Evolutionary conservation across 257 asterid genomes (phyloP).

Genomic region (Solanum paucissectum): DNA sequence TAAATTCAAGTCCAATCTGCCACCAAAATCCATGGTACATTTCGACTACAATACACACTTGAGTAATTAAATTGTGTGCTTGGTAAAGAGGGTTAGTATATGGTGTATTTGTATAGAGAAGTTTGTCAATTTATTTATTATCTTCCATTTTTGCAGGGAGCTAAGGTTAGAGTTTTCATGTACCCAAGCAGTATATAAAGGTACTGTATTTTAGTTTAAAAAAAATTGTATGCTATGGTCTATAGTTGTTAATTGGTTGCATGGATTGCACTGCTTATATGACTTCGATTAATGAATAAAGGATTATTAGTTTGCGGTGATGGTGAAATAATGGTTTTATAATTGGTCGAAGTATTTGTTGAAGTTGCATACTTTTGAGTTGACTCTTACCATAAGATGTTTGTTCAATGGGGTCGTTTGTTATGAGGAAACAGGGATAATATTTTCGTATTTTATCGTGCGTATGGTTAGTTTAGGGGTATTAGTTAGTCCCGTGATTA

Average conservation of each 20-base stretch:
- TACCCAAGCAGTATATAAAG: constrained; percentile 37
- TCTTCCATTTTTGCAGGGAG: constrained; percentile 17
- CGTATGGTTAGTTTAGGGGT: neutral
- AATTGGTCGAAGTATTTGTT: neutral
- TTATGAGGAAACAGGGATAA: neutral
- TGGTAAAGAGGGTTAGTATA: neutral
- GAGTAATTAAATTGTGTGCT: neutral
- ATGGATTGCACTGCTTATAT: neutral
- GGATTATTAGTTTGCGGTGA: neutral
- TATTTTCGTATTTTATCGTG: neutral
- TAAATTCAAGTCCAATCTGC: constrained; percentile 1
- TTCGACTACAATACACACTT: rapidly evolving
- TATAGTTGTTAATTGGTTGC: neutral
- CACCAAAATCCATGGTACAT: constrained; percentile 17
- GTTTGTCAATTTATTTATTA: neutral
- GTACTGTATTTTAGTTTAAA: neutral
- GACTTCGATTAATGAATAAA: neutral
- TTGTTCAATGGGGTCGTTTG: neutral
- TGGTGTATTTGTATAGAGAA: neutral
- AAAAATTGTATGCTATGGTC: neutral
- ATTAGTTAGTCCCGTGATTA: neutral
- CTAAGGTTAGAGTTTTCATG: constrained; percentile 9
- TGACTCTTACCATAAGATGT: neutral
- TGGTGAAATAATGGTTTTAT: neutral
- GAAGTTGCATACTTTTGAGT: neutral